Evolutionary conservation across 129 eudicot species (phyloP).

Genomic region (Flaveria sonorensis): DNA sequence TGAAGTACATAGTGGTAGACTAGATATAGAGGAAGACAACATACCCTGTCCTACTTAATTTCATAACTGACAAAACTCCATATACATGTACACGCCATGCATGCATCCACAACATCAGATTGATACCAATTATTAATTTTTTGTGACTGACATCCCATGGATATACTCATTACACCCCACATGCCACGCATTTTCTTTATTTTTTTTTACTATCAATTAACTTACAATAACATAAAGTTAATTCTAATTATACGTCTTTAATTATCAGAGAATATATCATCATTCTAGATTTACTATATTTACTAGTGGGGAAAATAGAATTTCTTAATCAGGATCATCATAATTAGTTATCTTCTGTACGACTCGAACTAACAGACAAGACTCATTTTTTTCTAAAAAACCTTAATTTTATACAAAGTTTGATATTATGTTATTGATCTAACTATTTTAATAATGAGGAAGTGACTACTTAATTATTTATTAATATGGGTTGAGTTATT

Average conservation of each 20-base stretch:
- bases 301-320: too few relatives aligned
- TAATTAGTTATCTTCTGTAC: too few relatives aligned
- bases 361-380: too few relatives aligned
- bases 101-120: constrained; percentile 32
- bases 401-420: too few relatives aligned
- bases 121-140: constrained; percentile 21
- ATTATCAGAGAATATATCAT: not conserved
- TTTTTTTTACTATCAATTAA: not conserved
- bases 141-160: constrained; percentile 32
- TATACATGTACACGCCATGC: constrained; percentile 35
- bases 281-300: not conserved
- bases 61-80: constrained; percentile 36
- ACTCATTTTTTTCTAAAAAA: too few relatives aligned
- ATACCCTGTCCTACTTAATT: constrained; percentile 8
- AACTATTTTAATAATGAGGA: too few relatives aligned
- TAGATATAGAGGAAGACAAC: constrained; percentile 19
- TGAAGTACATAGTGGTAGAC: constrained; percentile 17
- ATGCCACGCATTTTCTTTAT: constrained; percentile 33
- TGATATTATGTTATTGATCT: too few relatives aligned
- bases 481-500: too few relatives aligned
- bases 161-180: constrained; percentile 26
- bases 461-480: too few relatives aligned
- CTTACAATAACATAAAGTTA: constrained; percentile 6
- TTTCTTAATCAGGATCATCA: too few relatives aligned
- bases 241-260: not conserved